A percentile compares a stretch with the other conserved stretches of the same genome.
These are phyloP conservation scores for Erigeron canadensis DNA, from an alignment of 129 eudicot genomes.

Conservation along the genomic window DNA sequence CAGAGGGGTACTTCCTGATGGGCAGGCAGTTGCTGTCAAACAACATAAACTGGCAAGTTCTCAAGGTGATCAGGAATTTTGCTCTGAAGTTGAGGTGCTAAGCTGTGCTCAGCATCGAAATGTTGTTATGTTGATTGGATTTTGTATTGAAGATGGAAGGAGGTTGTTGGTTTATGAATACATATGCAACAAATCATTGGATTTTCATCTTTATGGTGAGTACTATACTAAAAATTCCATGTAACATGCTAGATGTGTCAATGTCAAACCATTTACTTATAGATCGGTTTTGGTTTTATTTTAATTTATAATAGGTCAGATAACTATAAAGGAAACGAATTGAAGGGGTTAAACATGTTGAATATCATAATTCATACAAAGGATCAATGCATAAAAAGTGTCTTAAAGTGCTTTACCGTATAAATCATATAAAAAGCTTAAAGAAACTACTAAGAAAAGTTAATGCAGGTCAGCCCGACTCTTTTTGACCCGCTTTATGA, in stretches of 20 bases:
- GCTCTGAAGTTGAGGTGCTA: constrained; percentile 94
- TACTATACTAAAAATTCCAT: background rate
- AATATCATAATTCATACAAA: no score
- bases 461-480: no score
- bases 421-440: no score
- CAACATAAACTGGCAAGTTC: constrained; percentile 95
- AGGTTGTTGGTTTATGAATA: constrained; percentile 92
- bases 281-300: no score
- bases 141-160: constrained; percentile 83
- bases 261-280: no score
- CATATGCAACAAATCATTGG: constrained; percentile 86
- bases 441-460: no score
- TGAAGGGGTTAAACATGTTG: no score
- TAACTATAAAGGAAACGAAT: no score
- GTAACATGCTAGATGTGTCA: background rate
- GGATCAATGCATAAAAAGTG: no score
- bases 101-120: constrained; percentile 98
- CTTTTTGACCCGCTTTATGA: no score
- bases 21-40: constrained; percentile 89
- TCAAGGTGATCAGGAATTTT: constrained; percentile 95
- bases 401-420: no score
- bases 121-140: constrained; percentile 92
- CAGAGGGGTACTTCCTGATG: constrained; percentile 84
- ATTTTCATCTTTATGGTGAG: constrained; percentile 90
- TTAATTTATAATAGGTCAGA: no score